phyloP scores from a whole-genome alignment of 2,329 filamentous ascomycete species.

The Zalaria obscura region DNA sequence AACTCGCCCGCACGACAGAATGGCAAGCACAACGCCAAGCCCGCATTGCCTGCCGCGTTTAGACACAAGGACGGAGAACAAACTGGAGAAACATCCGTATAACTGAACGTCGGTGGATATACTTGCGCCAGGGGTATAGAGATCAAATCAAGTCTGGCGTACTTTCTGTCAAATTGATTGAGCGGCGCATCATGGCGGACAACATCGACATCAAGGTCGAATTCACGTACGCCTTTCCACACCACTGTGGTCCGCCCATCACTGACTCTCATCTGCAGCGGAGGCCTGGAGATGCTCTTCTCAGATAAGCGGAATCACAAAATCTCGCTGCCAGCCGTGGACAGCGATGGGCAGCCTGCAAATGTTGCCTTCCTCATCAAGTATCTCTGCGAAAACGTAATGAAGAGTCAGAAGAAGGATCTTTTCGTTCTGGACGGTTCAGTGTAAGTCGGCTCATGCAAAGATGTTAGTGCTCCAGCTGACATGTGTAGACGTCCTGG shows the following conservation, averaged over 20 bases:
- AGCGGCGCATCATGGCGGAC: not conserved
- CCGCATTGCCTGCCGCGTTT: too few species aligned
- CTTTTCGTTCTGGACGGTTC: conserved; percentile 78
- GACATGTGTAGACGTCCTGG: conserved; percentile 66
- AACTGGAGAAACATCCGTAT: too few species aligned
- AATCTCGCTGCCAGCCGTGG: conserved; percentile 50
- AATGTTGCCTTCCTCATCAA: conserved; percentile 65
- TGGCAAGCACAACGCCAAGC: too few species aligned
- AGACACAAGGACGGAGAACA: too few species aligned
- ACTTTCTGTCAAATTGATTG: not conserved
- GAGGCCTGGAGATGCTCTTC: conserved; percentile 90
- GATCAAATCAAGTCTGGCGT: not conserved
- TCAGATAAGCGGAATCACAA: conserved; percentile 62
- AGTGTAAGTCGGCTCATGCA: conserved; percentile 49
- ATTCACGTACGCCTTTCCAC: conserved; percentile 44
- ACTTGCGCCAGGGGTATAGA: too few species aligned
- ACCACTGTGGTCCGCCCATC: conserved; percentile 1
- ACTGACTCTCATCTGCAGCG: conserved; percentile 32
- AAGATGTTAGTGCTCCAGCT: not conserved
- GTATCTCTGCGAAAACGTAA: conserved; percentile 65
- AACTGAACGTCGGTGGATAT: too few species aligned
- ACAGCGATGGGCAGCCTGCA: conserved; percentile 44
- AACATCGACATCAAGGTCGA: conserved; percentile 37
- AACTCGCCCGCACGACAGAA: too few species aligned
- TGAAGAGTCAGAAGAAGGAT: conserved; percentile 76